Conservation (phyloP, 805 yeast species). For the Candida hungchunana region DNA sequence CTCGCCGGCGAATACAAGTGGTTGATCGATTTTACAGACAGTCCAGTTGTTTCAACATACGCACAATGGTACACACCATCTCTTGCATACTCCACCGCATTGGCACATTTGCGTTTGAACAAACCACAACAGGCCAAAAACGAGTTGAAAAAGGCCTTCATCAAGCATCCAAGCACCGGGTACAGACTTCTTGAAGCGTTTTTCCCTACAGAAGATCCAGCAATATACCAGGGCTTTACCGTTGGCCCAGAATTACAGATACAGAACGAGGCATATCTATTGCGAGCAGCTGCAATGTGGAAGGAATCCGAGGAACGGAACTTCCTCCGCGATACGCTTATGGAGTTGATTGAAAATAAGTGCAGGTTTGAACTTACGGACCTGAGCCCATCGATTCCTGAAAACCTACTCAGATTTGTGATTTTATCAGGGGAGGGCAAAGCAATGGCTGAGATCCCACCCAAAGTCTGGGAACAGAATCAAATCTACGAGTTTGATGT, state of each 20-base stretch:
- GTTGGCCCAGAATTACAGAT: constrained; percentile 31
- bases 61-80: constrained; percentile 71
- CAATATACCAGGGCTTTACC: constrained; percentile 22
- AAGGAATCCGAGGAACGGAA: constrained; percentile 40
- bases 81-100: constrained; percentile 57
- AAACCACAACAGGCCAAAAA: constrained; percentile 40
- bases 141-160: constrained; percentile 47
- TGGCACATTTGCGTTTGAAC: constrained; percentile 51
- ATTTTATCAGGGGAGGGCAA: constrained; percentile 67
- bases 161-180: constrained; percentile 55
- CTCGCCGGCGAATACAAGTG: constrained; percentile 61
- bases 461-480: constrained; percentile 52
- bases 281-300: constrained; percentile 55
- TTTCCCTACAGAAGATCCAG: constrained; percentile 31
- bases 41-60: constrained; percentile 55
- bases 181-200: constrained; percentile 43
- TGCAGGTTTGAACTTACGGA: constrained; percentile 14
- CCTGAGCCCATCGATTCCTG: constrained; percentile 42
- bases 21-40: constrained; percentile 50
- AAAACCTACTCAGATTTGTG: constrained; percentile 61
- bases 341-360: constrained; percentile 21
- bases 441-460: constrained; percentile 67
- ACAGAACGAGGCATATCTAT: constrained; percentile 53
- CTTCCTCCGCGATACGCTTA: constrained; percentile 44
- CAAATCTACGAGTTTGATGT: constrained; percentile 70